Conservation (phyloP, 2,329 filamentous ascomycete species). For the Rhynchosporium agropyri region DNA sequence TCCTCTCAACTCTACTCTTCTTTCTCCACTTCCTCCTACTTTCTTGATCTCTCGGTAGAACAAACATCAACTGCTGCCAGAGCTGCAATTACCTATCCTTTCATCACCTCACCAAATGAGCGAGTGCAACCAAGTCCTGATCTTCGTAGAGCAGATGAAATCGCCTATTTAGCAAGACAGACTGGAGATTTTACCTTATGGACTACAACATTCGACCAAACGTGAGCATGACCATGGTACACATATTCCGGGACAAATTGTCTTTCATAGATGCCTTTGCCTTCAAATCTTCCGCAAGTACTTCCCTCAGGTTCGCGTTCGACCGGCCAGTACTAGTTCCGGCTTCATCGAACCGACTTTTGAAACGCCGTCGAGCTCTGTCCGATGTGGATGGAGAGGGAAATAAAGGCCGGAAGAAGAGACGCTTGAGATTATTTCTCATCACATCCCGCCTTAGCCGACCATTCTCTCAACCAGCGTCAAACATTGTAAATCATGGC, state of each 20-base stretch:
- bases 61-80: constrained; percentile 20
- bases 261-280: constrained; percentile 40
- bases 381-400: constrained; percentile 42
- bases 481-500: constrained; percentile 67
- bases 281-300: constrained; percentile 43
- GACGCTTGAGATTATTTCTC: constrained; percentile 62
- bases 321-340: constrained; percentile 36
- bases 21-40: constrained; percentile 15
- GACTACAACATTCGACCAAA: constrained; percentile 21
- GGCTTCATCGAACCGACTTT: constrained; percentile 29
- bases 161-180: constrained; percentile 34
- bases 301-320: constrained; percentile 44
- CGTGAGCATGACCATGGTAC: constrained; percentile 40
- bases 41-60: constrained; percentile 5
- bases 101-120: constrained; percentile 33
- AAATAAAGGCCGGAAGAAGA: constrained; percentile 58
- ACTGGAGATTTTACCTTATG: constrained; percentile 3
- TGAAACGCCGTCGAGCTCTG: constrained; percentile 42
- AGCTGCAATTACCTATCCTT: constrained; percentile 19
- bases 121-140: constrained; percentile 39
- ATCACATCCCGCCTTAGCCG: constrained; percentile 71
- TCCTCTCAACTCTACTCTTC: not conserved
- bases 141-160: constrained; percentile 43
- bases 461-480: constrained; percentile 69
- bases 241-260: constrained; percentile 32